phyloP scores from a whole-genome alignment of 2,329 filamentous ascomycete species.

The Scedosporium boydii region DNA sequence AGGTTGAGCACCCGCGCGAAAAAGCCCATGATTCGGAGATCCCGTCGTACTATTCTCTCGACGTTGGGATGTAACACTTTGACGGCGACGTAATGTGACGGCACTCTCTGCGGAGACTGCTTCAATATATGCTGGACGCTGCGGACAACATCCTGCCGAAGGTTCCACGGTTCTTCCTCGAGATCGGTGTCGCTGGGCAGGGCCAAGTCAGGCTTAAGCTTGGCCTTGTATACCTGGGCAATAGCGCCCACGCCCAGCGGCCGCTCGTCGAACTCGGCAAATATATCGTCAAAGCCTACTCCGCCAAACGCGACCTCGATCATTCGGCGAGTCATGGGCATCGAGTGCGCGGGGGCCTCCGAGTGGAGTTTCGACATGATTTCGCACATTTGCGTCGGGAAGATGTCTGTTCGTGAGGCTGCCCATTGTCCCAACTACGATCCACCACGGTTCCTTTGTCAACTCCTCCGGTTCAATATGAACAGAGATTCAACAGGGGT shows the following conservation, averaged over 20 bases:
- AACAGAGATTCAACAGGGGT: not conserved
- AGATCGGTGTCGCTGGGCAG: constrained; percentile 51
- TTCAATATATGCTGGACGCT: constrained; percentile 84
- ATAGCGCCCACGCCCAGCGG: constrained; percentile 93
- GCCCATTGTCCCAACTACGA: constrained; percentile 89
- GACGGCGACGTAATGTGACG: constrained; percentile 86
- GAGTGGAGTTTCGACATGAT: constrained; percentile 95
- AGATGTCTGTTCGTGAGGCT: constrained; percentile 91
- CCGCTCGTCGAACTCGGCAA: constrained; percentile 85
- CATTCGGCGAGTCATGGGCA: constrained; percentile 68
- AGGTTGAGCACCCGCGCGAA: constrained; percentile 77
- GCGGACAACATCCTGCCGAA: constrained; percentile 62
- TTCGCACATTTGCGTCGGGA: constrained; percentile 82
- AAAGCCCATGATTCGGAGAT: constrained; percentile 87
- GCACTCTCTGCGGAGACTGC: constrained; percentile 73
- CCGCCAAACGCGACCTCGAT: constrained; percentile 76
- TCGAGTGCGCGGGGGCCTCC: constrained; percentile 82
- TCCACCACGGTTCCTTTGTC: too few relatives aligned
- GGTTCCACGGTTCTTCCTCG: constrained; percentile 28
- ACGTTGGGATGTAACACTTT: constrained; percentile 92
- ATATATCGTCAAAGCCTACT: constrained; percentile 77
- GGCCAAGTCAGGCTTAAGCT: constrained; percentile 70
- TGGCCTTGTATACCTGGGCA: constrained; percentile 95
- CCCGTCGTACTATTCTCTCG: constrained; percentile 80
- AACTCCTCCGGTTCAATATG: not conserved